Evolutionary conservation across 2,329 filamentous ascomycete species (phyloP).

Genomic region (Arachnomyces sp.): DNA sequence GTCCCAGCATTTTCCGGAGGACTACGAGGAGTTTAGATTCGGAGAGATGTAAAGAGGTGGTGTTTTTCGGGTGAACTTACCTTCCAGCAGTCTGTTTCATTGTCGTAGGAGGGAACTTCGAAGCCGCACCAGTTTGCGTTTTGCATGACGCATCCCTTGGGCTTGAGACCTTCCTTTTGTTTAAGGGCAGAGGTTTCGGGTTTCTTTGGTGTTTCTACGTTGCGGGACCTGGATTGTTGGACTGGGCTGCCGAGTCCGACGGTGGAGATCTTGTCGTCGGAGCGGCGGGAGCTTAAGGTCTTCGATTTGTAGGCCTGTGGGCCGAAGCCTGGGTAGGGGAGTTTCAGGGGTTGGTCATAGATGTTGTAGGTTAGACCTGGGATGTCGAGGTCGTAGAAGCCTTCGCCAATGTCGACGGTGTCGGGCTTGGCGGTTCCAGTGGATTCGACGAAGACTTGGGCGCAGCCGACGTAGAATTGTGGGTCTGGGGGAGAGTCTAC

Average conservation of each 20-base stretch:
- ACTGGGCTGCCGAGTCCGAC: slow-evolving; percentile 23
- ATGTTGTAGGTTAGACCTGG: slow-evolving; percentile 57
- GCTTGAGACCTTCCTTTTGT: slow-evolving; percentile 46
- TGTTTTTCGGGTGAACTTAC: slow-evolving; percentile 19
- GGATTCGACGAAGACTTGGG: slow-evolving; percentile 57
- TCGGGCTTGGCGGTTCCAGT: slow-evolving; percentile 40
- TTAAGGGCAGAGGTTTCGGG: slow-evolving; percentile 9
- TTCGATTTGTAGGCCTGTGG: slow-evolving; percentile 41
- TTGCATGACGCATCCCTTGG: slow-evolving; percentile 50
- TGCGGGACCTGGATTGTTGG: slow-evolving; percentile 1
- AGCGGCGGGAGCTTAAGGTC: too few relatives aligned
- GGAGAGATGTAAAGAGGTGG: neutral
- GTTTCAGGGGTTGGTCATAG: slow-evolving; percentile 44
- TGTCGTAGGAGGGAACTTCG: slow-evolving; percentile 50
- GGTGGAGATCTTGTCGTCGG: slow-evolving; percentile 5
- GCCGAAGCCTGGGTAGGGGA: slow-evolving; percentile 52
- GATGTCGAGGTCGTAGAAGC: slow-evolving; percentile 50
- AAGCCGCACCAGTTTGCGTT: slow-evolving; percentile 67
- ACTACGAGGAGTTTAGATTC: slow-evolving; percentile 13
- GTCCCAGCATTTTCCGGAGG: slow-evolving; percentile 48
- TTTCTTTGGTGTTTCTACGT: slow-evolving; percentile 7
- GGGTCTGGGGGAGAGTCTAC: slow-evolving; percentile 46
- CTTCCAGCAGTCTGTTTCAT: slow-evolving; percentile 52
- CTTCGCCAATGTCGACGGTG: slow-evolving; percentile 55
- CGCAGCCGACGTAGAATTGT: slow-evolving; percentile 67